phyloP scores from a whole-genome alignment of 208 protist species.

The Leishmania lainsoni region DNA sequence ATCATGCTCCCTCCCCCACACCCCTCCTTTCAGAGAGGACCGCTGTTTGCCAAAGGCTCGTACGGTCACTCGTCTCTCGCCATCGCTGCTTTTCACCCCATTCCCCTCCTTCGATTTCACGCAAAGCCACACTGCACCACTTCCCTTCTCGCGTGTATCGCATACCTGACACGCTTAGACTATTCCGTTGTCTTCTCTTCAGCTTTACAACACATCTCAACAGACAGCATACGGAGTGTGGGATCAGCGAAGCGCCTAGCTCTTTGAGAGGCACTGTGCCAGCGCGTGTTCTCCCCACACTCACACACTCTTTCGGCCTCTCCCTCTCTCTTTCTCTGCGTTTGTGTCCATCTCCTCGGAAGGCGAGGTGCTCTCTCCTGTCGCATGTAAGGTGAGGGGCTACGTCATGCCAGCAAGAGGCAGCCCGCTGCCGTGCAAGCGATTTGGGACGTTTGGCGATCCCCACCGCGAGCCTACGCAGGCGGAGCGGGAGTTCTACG shows the following conservation, averaged over 20 bases:
- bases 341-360: background rate
- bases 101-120: background rate
- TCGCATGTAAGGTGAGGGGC: background rate
- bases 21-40: background rate
- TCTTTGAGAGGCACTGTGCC: background rate
- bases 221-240: background rate
- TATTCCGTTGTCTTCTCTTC: background rate
- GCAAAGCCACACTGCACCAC: background rate
- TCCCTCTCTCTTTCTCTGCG: background rate
- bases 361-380: background rate
- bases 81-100: background rate
- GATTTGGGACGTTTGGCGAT: conserved; percentile 8
- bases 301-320: background rate
- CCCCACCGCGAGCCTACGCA: conserved; percentile 6
- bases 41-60: background rate
- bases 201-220: background rate
- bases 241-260: background rate
- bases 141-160: background rate
- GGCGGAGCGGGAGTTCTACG: conserved; percentile 1
- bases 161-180: background rate
- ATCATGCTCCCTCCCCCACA: background rate
- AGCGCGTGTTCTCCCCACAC: background rate
- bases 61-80: too few species aligned
- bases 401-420: background rate
- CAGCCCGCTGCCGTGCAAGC: background rate